Evolutionary conservation across 106 monocot genomes (phyloP).

Genomic region (Dactylorhiza incarnata): DNA sequence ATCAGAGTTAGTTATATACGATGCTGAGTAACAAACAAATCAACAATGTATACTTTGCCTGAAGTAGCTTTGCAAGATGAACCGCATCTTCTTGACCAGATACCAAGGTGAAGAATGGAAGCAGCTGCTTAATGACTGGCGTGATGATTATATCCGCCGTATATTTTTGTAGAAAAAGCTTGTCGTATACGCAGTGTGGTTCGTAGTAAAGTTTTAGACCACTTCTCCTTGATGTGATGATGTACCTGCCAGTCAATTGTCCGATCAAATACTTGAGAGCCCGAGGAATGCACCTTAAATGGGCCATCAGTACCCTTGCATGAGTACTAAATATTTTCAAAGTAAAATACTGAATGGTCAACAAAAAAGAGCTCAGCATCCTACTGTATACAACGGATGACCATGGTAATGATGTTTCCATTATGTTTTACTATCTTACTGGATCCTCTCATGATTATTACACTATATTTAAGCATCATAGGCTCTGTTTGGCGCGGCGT

Average conservation of each 20-base stretch:
- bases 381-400: too few relatives aligned
- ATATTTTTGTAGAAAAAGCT: slow-evolving; percentile 42
- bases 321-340: neutral
- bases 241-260: slow-evolving; percentile 37
- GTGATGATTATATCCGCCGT: slow-evolving; percentile 75
- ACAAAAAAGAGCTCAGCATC: too few relatives aligned
- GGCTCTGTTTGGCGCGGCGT: too few relatives aligned
- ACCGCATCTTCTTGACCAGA: slow-evolving; percentile 97
- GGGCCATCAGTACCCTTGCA: neutral
- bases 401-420: too few relatives aligned
- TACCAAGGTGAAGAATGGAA: slow-evolving; percentile 77
- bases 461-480: too few relatives aligned
- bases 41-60: slow-evolving; percentile 54
- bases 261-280: neutral
- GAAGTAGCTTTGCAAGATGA: slow-evolving; percentile 61
- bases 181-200: slow-evolving; percentile 80
- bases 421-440: too few relatives aligned
- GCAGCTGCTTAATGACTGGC: slow-evolving; percentile 80
- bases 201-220: slow-evolving; percentile 65
- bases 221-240: slow-evolving; percentile 34
- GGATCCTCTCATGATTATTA: too few relatives aligned
- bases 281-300: neutral
- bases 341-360: neutral
- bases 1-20: neutral
- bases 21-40: neutral